A percentile compares a stretch with the other conserved stretches of the same genome.
phyloP scores from a whole-genome alignment of 2,329 filamentous ascomycete species.

The Botrytis paeoniae region DNA sequence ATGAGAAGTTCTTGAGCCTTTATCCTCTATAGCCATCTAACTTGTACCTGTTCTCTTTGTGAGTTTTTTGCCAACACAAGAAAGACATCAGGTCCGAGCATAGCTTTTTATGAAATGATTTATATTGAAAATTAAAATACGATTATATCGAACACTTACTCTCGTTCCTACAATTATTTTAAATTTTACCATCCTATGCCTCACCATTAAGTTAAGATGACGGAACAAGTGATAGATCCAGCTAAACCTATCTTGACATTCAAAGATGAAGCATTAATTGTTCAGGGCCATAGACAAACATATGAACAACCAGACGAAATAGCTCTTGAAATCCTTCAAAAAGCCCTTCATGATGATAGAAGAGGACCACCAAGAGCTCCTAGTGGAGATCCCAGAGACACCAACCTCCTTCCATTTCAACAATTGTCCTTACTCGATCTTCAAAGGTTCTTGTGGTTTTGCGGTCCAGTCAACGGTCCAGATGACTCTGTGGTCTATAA shows the following conservation, averaged over 20 bases:
- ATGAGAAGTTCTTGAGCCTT: background rate
- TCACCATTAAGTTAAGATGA: background rate
- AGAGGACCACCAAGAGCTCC: background rate
- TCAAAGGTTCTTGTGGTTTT: background rate
- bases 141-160: background rate
- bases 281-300: background rate
- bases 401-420: slow-evolving; percentile 3
- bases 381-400: background rate
- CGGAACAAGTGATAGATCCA: slow-evolving; percentile 6
- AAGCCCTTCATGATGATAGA: background rate
- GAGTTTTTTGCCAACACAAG: background rate
- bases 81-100: background rate
- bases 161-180: background rate
- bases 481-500: background rate
- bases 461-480: background rate
- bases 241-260: background rate
- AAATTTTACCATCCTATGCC: accelerated
- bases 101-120: background rate
- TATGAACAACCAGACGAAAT: background rate
- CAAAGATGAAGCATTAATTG: background rate
- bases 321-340: background rate
- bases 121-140: background rate
- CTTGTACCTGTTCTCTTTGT: background rate
- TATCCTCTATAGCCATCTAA: background rate
- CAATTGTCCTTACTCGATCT: background rate